Percentiles rank a stretch among this genome's conserved stretches.
Conservation (phyloP, 1,284 basidiomycete species). For the Somion occarium region DNA sequence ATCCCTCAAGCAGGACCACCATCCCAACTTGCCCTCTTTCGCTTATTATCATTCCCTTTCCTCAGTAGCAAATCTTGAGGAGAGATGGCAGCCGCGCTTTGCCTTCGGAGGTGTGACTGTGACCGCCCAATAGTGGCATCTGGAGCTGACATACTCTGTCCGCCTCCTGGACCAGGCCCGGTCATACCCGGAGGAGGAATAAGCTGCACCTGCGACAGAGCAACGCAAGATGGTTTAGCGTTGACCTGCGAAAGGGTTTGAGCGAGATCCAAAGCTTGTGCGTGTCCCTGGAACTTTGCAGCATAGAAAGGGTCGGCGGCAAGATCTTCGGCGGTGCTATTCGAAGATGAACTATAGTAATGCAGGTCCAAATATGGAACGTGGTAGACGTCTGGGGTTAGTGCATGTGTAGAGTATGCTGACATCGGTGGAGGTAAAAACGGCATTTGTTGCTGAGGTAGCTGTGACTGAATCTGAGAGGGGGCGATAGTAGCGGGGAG, state of each 20-base stretch:
- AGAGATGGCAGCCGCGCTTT: conserved; percentile 51
- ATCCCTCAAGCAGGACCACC: conserved; percentile 34
- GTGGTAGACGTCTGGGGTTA: conserved; percentile 36
- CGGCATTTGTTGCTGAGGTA: not conserved
- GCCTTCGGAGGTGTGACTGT: conserved; percentile 52
- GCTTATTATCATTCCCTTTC: conserved; percentile 49
- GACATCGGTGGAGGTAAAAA: not conserved
- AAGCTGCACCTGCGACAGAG: conserved; percentile 26
- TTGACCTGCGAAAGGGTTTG: conserved; percentile 31
- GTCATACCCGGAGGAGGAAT: conserved; percentile 12
- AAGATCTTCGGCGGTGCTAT: conserved; percentile 13
- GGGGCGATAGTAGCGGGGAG: conserved; percentile 12
- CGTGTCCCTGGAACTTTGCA: conserved; percentile 33
- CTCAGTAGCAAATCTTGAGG: conserved; percentile 61
- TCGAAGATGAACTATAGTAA: conserved; percentile 41
- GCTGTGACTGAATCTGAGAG: conserved; percentile 6
- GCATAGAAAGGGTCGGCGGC: not conserved
- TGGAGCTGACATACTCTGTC: conserved; percentile 12
- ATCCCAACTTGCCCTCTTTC: conserved; percentile 76
- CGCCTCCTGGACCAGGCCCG: conserved; percentile 8
- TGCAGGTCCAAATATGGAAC: conserved; percentile 72
- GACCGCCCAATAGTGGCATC: conserved; percentile 20
- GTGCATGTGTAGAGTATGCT: not conserved
- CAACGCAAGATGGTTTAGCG: conserved; percentile 22
- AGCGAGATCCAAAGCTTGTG: conserved; percentile 65